Evolutionary conservation across 1,284 basidiomycete genomes (phyloP).

Genomic region (Vanrija sp.): DNA sequence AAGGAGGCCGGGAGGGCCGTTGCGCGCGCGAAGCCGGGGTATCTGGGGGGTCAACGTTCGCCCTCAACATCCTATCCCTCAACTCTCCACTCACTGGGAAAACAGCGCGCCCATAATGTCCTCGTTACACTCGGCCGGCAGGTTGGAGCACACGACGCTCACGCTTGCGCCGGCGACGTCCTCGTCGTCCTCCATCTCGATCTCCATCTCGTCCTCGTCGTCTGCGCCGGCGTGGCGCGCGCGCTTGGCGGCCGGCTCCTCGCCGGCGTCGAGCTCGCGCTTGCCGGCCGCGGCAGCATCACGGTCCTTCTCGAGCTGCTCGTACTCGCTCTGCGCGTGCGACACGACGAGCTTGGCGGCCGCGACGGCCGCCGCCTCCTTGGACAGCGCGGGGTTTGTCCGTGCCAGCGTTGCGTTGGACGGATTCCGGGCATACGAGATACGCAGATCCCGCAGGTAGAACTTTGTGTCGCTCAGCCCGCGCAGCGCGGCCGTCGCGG

Average conservation of each 20-base stretch:
- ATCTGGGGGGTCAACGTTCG: conserved; percentile 17
- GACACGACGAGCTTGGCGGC: conserved; percentile 48
- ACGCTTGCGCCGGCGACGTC: conserved; percentile 7
- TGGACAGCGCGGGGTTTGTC: conserved; percentile 57
- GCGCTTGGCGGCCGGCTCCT: conserved; percentile 47
- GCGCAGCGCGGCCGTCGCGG: conserved; percentile 84
- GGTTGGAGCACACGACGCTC: conserved; percentile 34
- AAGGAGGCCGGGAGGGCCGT: conserved; percentile 19
- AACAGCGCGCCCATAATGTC: conserved; percentile 36
- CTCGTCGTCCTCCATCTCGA: conserved; percentile 48
- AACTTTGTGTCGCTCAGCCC: conserved; percentile 87
- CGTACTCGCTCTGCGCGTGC: conserved; percentile 52
- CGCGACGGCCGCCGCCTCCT: conserved; percentile 53
- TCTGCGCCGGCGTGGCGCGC: conserved; percentile 24
- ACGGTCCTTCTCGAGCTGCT: conserved; percentile 58
- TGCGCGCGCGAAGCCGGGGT: conserved; percentile 29
- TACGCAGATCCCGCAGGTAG: conserved; percentile 56
- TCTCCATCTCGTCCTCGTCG: conserved; percentile 46
- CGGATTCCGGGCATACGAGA: conserved; percentile 79
- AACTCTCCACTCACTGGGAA: conserved; percentile 25
- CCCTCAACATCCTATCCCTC: too few species aligned
- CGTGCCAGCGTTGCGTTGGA: conserved; percentile 69
- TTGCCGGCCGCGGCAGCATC: conserved; percentile 56
- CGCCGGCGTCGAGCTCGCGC: conserved; percentile 56
- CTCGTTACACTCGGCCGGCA: conserved; percentile 39